Evolutionary conservation across 2,329 filamentous ascomycete genomes (phyloP).

Genomic region (Coniella lustricola): DNA sequence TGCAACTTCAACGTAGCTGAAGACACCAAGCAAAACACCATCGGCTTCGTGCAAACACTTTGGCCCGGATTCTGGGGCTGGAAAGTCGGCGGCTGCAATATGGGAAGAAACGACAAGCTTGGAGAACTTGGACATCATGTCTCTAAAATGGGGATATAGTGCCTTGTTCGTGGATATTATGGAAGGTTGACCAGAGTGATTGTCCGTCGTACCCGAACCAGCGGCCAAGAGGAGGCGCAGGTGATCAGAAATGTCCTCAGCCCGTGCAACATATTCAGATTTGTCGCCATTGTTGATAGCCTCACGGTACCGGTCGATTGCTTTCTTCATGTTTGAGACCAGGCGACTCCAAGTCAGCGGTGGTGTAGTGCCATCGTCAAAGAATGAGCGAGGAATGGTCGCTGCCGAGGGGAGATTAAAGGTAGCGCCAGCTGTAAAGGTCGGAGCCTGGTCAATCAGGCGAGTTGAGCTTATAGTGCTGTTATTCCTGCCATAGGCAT

Average conservation of each 20-base stretch:
- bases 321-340: constrained; percentile 85
- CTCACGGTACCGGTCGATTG: constrained; percentile 83
- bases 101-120: constrained; percentile 97
- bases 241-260: constrained; percentile 98
- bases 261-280: constrained; percentile 84
- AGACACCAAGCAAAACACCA: constrained; percentile 86
- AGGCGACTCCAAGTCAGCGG: constrained; percentile 84
- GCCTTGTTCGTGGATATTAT: constrained; percentile 98
- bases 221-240: constrained; percentile 87
- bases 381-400: constrained; percentile 72
- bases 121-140: constrained; percentile 99
- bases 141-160: constrained; percentile 91
- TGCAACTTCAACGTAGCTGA: constrained; percentile 93
- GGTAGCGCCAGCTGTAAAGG: constrained; percentile 47
- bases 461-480: constrained; percentile 8
- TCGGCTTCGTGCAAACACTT: constrained; percentile 98
- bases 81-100: constrained; percentile 93
- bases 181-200: constrained; percentile 97
- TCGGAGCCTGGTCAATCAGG: constrained; percentile 36
- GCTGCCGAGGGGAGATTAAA: constrained; percentile 52
- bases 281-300: constrained; percentile 78
- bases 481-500: constrained; percentile 46
- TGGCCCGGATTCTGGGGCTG: constrained; percentile 83
- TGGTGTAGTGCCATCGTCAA: constrained; percentile 76
- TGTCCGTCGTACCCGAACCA: constrained; percentile 94